Conservation (phyloP, 176 grass and related monocot genomes). For the Cenchrus fungigraminus region DNA sequence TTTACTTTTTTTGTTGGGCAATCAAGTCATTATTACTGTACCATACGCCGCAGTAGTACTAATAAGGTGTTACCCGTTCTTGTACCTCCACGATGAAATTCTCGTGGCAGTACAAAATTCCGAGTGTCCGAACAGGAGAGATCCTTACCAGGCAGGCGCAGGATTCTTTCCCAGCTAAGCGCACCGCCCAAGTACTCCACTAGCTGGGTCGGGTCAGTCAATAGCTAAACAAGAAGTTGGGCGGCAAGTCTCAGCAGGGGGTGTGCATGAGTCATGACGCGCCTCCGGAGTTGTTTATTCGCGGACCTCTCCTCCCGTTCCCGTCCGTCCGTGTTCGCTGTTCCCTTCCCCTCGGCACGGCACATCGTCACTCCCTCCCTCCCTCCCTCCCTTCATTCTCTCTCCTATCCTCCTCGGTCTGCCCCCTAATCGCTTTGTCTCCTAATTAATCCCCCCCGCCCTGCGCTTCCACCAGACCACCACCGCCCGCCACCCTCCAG, state of each 20-base stretch:
- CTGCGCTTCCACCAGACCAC: not conserved
- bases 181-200: conserved; percentile 28
- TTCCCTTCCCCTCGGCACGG: conserved; percentile 19
- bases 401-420: conserved; percentile 53
- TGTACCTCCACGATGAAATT: not conserved
- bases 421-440: conserved; percentile 22
- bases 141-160: not conserved
- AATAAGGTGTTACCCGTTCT: not conserved
- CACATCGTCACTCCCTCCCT: not conserved
- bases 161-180: conserved; percentile 7
- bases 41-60: too few relatives aligned
- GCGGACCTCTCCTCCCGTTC: not conserved
- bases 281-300: conserved; percentile 42
- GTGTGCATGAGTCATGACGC: conserved; percentile 14
- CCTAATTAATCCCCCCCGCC: not conserved
- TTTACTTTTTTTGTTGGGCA: not conserved
- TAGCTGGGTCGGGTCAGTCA: not conserved
- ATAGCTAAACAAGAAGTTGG: conserved; percentile 6
- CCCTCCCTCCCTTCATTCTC: not conserved
- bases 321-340: not conserved
- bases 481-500: not conserved
- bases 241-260: not conserved
- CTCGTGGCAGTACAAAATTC: not conserved
- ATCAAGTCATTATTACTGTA: too few relatives aligned
- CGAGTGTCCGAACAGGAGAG: not conserved